Percentiles rank a stretch among this genome's conserved stretches.
These are phyloP conservation scores for Candolleomyces eurysporus DNA, from an alignment of 768 basidiomycete species.

Conservation along the genomic window DNA sequence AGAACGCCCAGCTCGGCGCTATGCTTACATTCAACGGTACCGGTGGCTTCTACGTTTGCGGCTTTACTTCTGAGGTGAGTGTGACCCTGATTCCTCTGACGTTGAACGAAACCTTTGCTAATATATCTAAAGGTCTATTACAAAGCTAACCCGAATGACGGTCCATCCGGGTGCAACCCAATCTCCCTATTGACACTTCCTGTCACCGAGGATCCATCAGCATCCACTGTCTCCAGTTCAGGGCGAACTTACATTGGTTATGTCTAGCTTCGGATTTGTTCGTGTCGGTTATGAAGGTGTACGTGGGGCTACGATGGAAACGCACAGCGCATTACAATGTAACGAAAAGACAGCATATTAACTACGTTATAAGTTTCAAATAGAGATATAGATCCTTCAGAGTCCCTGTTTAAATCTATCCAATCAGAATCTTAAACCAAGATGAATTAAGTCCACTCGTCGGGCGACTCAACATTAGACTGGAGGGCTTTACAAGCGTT, in stretches of 20 bases:
- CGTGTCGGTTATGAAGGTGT: too few species aligned
- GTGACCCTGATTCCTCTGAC: not conserved
- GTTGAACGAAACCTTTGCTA: not conserved
- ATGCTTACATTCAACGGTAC: slow-evolving; percentile 23
- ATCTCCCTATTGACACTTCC: slow-evolving; percentile 22
- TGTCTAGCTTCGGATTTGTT: too few species aligned
- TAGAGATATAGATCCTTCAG: too few species aligned
- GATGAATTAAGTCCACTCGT: not conserved
- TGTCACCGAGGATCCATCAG: not conserved
- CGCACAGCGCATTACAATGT: too few species aligned
- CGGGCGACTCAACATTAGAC: not conserved
- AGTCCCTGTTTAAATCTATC: not conserved
- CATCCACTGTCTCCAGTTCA: too few species aligned
- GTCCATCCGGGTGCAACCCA: slow-evolving; percentile 16
- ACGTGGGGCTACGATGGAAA: too few species aligned
- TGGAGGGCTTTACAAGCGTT: not conserved
- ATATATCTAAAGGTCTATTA: slow-evolving; percentile 21
- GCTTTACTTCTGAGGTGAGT: slow-evolving; percentile 24
- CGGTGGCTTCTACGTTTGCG: slow-evolving; percentile 31
- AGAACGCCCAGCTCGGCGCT: slow-evolving; percentile 30
- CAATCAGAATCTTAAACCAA: not conserved
- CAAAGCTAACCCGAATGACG: slow-evolving; percentile 14
- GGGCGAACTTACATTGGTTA: too few species aligned
- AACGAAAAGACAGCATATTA: too few species aligned
- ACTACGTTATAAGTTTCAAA: too few species aligned